Evolutionary conservation across 2,329 filamentous ascomycete genomes (phyloP).

Genomic region (Colletotrichum gloeosporioides): DNA sequence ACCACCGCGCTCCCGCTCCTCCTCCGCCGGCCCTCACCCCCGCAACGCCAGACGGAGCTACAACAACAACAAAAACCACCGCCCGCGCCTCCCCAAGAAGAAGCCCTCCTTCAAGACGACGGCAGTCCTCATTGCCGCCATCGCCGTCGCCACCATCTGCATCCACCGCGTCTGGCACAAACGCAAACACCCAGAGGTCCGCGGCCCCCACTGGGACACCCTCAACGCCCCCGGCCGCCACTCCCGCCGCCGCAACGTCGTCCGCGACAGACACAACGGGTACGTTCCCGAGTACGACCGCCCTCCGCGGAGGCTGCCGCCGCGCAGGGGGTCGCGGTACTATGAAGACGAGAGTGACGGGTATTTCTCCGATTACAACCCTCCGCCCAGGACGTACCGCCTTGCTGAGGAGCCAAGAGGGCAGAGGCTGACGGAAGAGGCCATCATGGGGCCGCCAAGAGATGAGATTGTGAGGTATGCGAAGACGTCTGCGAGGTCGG

Average conservation of each 20-base stretch:
- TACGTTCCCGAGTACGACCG: background rate
- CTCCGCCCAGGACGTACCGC: background rate
- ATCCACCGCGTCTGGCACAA: slow-evolving; percentile 42
- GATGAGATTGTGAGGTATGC: slow-evolving; percentile 14
- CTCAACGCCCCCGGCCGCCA: background rate
- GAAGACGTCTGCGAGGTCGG: background rate
- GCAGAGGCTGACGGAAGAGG: background rate
- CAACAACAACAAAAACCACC: background rate
- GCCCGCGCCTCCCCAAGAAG: background rate
- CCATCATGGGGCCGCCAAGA: background rate
- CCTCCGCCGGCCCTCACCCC: slow-evolving; percentile 3
- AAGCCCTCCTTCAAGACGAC: slow-evolving; percentile 34
- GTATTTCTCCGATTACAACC: slow-evolving; percentile 4
- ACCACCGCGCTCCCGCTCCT: slow-evolving; percentile 22
- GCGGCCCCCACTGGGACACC: slow-evolving; percentile 35
- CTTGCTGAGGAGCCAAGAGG: background rate
- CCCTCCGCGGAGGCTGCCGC: background rate
- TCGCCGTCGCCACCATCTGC: slow-evolving; percentile 38
- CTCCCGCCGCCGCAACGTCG: slow-evolving; percentile 14
- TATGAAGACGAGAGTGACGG: slow-evolving; percentile 19
- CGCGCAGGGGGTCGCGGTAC: slow-evolving; percentile 5
- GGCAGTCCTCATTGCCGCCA: slow-evolving; percentile 35
- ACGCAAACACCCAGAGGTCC: slow-evolving; percentile 30
- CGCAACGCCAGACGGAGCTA: background rate
- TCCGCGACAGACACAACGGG: slow-evolving; percentile 9